Evolutionary conservation across 495 filamentous ascomycete species (phyloP), one percentile per base, ranked within the genome.

Genomic region (Daldinia grandis): DNA sequence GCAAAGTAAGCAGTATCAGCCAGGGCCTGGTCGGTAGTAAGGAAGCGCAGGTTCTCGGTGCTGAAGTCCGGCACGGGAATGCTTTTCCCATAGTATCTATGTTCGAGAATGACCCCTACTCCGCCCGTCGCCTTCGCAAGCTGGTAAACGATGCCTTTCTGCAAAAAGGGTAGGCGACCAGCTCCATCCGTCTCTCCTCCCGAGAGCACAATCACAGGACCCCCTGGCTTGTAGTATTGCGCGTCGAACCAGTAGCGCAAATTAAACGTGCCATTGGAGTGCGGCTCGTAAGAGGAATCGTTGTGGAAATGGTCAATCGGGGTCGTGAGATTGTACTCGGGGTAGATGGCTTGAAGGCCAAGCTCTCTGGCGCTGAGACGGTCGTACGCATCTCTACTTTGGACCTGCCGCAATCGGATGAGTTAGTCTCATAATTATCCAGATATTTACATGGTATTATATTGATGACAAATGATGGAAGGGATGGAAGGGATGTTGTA

Each of bases 271-370:
- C 66, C 87, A 58, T 86, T 75, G 42, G 81, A 82, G 76, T 93
- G 90, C n/a, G 91, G 90, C 72, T 86, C 88, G 72, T 93, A 93
- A 49, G 77, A 76, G 8, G 87, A 83, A 64, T 91, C 87, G 76
- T 92, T 91, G 78, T 88, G 89, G 81, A 92, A 94, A 71, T 93
- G 90, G 78, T 94, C 90, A 35, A 93, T 80, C 21, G 91, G 91
- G 1, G 89, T 87, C 5, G 86, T 84, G 69, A 93, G 76, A 71
- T 88, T 89, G 79, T 89, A 82, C 14, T 78, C 83, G 53, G 87
- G 83, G 72, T 88, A 90, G 15, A 87, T 73, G 31, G 76, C 66
- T 15, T 73, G 60, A 1, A 80, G 81, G 65, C 85, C 81, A 21
- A 73, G 69, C 64, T 84, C 79, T 58, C 71, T 68, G 9, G 66